Base-by-base conservation (phyloP, 768 basidiomycete genomes). In the Arthromyces matolae region DNA sequence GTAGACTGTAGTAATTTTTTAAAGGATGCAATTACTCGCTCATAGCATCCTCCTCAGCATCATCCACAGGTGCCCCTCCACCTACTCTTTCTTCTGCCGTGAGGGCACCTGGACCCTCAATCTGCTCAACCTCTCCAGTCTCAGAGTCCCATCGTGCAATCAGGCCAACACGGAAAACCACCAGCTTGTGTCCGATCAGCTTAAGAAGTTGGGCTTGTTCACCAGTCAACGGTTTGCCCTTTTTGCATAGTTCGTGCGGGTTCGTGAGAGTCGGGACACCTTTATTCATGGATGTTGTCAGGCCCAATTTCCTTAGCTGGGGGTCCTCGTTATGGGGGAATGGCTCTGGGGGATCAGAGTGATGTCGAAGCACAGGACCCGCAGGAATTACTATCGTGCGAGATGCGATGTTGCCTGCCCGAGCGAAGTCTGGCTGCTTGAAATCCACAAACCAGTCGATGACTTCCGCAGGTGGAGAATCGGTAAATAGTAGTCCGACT, bases 301-400 rank as follows among this genome's bases (percentile, higher is more conserved):
- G 70, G 7, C 96, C 96, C 28, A 98, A 79, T 65, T 89, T 90
- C 46, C 96, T 83, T 43, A 99, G 76, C 63, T 98, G 95, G 18
- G 94, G 93, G 53, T 99, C 96, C 71, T 98, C 93, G 59, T 93
- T 93, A 66, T 97, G 93, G 29, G 96, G 93, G 67, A 98, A 94
- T 2, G 91, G 87, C 56, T 93, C 86, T 31, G 86, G 80, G 0
- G 86, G 88, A 53, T 88, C 84, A 3, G 87, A 85, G 62, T 87
- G 77, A 34, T 77, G 78, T 52, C 81, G 79, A 84, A 93, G 79
- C 45, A 97, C 81, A 18, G 95, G 91, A 28, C 94, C 94, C 50
- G 69, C 79, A 13, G 93, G 88, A 14, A 99, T 73, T 25, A 75
- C 70, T 47, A 96, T 79, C 0, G 86, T 86, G 50, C 82, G 77